phyloP scores from a whole-genome alignment of 2,329 filamentous ascomycete genomes.

The Leptodontidium sp. region DNA sequence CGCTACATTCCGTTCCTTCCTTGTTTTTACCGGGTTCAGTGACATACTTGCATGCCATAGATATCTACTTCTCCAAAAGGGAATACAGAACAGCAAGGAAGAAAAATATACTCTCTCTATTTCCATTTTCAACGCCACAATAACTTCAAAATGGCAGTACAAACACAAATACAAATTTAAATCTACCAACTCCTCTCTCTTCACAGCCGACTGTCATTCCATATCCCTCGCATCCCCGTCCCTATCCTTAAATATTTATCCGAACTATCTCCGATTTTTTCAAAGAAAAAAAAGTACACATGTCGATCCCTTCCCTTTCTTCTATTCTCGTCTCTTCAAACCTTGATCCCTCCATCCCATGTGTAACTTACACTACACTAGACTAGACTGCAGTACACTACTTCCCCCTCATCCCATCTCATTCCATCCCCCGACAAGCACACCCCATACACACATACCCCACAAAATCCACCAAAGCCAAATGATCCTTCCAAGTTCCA shows the following conservation, averaged over 20 bases:
- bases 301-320: too few species aligned
- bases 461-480: conserved; percentile 22
- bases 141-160: too few species aligned
- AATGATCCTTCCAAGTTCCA: conserved; percentile 9
- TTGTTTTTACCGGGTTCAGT: not conserved
- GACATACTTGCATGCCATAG: not conserved
- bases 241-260: too few species aligned
- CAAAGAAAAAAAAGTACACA: too few species aligned
- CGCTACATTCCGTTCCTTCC: not conserved
- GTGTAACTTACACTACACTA: too few species aligned
- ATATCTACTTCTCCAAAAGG: not conserved
- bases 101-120: too few species aligned
- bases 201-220: too few species aligned
- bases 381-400: too few species aligned
- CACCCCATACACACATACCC: conserved; percentile 1
- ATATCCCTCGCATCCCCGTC: too few species aligned
- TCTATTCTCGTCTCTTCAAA: not conserved
- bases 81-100: not conserved
- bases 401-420: not conserved
- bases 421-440: not conserved
- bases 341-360: conserved; percentile 2
- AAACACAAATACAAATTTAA: too few species aligned
- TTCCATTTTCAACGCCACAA: not conserved
- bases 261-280: too few species aligned
- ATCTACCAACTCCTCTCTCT: too few species aligned